Evolutionary conservation across 306 rosid species (phyloP).

Genomic region (Arachis hypogaea): DNA sequence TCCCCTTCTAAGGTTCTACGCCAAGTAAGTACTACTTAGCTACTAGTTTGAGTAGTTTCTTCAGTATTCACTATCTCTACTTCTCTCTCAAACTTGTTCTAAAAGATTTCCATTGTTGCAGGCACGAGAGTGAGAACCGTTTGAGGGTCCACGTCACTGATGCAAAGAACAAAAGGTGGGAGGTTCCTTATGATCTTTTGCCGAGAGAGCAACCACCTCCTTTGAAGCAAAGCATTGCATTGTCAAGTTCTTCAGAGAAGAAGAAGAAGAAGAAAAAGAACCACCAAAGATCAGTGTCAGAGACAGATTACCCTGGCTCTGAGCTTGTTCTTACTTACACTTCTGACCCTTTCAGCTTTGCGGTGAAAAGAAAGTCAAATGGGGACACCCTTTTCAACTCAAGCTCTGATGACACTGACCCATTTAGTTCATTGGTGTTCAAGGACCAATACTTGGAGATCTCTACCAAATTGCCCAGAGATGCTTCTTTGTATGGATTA

Average conservation of each 20-base stretch:
- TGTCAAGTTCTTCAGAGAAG: slow-evolving; percentile 4
- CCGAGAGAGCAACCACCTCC: slow-evolving; percentile 72
- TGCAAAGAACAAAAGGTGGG: slow-evolving; percentile 79
- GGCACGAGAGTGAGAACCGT: slow-evolving; percentile 75
- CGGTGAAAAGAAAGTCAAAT: slow-evolving; percentile 72
- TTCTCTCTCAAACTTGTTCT: background rate
- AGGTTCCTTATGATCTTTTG: slow-evolving; percentile 78
- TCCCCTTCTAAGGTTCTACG: slow-evolving; percentile 66
- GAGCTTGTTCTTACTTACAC: slow-evolving; percentile 64
- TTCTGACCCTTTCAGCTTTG: slow-evolving; percentile 74
- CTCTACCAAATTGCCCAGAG: slow-evolving; percentile 68
- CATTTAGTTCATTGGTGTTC: slow-evolving; percentile 63
- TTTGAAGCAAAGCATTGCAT: slow-evolving; percentile 44
- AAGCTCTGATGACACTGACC: slow-evolving; percentile 49
- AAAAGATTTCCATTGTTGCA: slow-evolving; percentile 33
- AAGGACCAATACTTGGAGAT: slow-evolving; percentile 92
- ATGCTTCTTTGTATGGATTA: slow-evolving; percentile 76
- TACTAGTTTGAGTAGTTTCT: background rate
- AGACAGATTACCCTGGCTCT: slow-evolving; percentile 57
- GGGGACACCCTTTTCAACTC: slow-evolving; percentile 77
- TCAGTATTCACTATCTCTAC: no score
- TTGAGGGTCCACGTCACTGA: slow-evolving; percentile 81
- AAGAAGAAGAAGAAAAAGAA: background rate
- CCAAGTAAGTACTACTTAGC: slow-evolving; percentile 57
- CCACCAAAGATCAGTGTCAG: slow-evolving; percentile 36